Evolutionary conservation across 2,329 filamentous ascomycete species (phyloP), one percentile per base, ranked within the genome.

Genomic region (Coniochaeta hoffmannii): DNA sequence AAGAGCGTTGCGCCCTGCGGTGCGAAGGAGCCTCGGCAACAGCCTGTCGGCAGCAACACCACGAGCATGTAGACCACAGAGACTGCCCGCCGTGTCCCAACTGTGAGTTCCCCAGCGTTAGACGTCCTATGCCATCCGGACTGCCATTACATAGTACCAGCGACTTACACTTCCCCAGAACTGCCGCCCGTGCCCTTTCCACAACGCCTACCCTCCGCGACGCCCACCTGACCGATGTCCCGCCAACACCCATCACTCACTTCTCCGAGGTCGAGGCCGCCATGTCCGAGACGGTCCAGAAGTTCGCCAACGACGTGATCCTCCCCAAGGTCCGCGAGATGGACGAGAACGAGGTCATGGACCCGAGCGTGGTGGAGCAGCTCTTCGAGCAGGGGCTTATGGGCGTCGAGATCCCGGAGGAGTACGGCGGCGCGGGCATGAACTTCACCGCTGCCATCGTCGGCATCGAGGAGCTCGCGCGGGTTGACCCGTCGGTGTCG

Each of bases 361-460:
- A 97, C 70, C 86, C 90, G 0, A 70, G 80, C 1, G 73, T 99
- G 8, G 88, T 99, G 6, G 91, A 96, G 76, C 89, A 94, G 73
- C 82, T 96, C 53, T 99, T 99, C 66, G 94, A 99, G 77, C 92
- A 97, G 70, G 94, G 94, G 0, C 78, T 99, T 52, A 99, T 99
- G 94, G 88, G 91, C 59, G 82, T 99, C 61, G 94, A 99, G 76
- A 96, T 99, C 56, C 93, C 94, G 15, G 94, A 99, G 73, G 92
- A 97, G 72, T 99, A 87, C 69, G 94, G 94, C 58, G 94, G 94
- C 58, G 90, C 93, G 0, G 94, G 92, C 63, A 97, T 99, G 94
- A 97, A 97, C 81, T 99, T 99, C 75, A 97, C 94, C 1, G 78
- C 92, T 1, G 93, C 92, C 58, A 96, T 99, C 68, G 87, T 99